Evolutionary conservation across 805 yeast species (phyloP).

Genomic region (Saccharomycopsis selenospora): DNA sequence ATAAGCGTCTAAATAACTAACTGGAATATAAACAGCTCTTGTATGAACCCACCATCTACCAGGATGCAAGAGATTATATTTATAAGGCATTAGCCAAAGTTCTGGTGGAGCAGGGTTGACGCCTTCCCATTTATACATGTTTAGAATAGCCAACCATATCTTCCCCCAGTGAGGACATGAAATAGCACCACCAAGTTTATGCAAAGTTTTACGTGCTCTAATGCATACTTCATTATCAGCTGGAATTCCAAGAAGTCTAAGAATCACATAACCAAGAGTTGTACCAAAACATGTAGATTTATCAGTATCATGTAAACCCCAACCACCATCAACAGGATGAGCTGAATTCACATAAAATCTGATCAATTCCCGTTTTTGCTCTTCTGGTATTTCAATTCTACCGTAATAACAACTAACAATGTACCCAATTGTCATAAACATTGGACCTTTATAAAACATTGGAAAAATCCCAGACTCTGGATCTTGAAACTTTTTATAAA

Average conservation of each 20-base stretch:
- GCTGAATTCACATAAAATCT: slow-evolving; percentile 86
- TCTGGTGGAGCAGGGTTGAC: slow-evolving; percentile 98
- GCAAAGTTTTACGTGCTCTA: slow-evolving; percentile 67
- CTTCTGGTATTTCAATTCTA: slow-evolving; percentile 59
- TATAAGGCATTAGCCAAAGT: slow-evolving; percentile 79
- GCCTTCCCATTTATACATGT: slow-evolving; percentile 89
- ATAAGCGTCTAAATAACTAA: slow-evolving; percentile 70
- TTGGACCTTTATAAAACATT: slow-evolving; percentile 92
- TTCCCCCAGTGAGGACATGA: slow-evolving; percentile 98
- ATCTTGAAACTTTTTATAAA: slow-evolving; percentile 66
- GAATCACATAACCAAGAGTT: slow-evolving; percentile 70
- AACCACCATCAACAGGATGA: slow-evolving; percentile 99
- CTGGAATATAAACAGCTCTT: slow-evolving; percentile 79
- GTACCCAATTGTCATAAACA: slow-evolving; percentile 92
- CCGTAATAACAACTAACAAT: slow-evolving; percentile 69
- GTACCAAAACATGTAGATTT: slow-evolving; percentile 96
- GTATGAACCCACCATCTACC: slow-evolving; percentile 99
- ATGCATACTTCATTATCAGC: slow-evolving; percentile 68
- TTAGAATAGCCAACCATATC: slow-evolving; percentile 75
- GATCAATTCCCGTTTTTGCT: slow-evolving; percentile 59
- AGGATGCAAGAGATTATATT: slow-evolving; percentile 73
- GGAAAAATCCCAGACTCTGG: slow-evolving; percentile 79
- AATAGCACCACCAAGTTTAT: slow-evolving; percentile 78
- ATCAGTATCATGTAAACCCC: slow-evolving; percentile 94
- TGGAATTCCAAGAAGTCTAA: slow-evolving; percentile 72